phyloP scores from a whole-genome alignment of 106 monocot genomes.

The Dactylorhiza incarnata region DNA sequence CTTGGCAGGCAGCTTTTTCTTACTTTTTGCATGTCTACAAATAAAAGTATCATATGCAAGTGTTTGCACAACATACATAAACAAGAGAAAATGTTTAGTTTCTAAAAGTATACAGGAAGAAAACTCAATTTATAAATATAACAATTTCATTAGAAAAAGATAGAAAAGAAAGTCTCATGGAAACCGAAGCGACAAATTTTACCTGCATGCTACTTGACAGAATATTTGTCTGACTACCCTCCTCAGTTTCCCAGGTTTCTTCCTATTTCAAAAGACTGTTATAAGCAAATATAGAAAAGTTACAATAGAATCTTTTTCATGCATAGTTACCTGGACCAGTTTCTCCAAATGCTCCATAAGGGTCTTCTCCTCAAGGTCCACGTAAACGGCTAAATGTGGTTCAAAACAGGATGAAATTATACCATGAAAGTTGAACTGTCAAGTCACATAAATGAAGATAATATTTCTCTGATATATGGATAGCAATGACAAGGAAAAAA shows the following conservation, averaged over 20 bases:
- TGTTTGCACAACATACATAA: neutral
- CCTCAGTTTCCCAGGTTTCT: slow-evolving; percentile 96
- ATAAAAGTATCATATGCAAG: neutral
- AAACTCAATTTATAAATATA: neutral
- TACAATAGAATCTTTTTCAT: neutral
- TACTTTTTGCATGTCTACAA: neutral
- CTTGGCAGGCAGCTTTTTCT: neutral
- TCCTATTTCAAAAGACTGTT: slow-evolving; percentile 43
- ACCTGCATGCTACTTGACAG: slow-evolving; percentile 98
- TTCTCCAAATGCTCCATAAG: slow-evolving; percentile 97
- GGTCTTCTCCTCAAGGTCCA: slow-evolving; percentile 95
- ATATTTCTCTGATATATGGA: neutral
- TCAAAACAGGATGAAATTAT: slow-evolving; percentile 99
- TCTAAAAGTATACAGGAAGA: neutral
- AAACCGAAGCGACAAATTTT: slow-evolving; percentile 7
- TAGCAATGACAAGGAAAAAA: neutral
- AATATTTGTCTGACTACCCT: slow-evolving; percentile 96
- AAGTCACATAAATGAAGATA: slow-evolving; percentile 5
- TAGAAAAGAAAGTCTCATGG: neutral
- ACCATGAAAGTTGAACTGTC: slow-evolving; percentile 95
- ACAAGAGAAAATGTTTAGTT: neutral
- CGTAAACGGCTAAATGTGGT: slow-evolving; percentile 80
- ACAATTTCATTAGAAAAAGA: neutral
- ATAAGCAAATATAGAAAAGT: neutral
- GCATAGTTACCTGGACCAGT: slow-evolving; percentile 75